phyloP scores from a whole-genome alignment of 164 flowering plant genomes.

The Sedum album region DNA sequence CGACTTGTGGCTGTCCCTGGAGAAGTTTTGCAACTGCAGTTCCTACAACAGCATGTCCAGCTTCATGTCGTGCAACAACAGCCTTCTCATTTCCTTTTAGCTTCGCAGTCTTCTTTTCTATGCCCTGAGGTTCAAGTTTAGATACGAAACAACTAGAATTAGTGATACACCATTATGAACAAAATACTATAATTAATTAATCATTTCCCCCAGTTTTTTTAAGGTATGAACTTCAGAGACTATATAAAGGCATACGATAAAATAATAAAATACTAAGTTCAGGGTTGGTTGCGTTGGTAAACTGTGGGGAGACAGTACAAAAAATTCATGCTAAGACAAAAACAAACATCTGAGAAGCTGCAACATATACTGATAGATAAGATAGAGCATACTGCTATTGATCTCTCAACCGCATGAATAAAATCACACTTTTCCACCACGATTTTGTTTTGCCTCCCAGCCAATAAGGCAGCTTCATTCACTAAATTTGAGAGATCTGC shows the following conservation, averaged over 20 bases:
- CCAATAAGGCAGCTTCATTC: constrained; percentile 97
- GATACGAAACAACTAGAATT: background rate
- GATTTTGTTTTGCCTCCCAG: constrained; percentile 73
- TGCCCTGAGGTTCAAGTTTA: constrained; percentile 47
- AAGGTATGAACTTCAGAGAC: background rate
- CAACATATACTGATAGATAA: background rate
- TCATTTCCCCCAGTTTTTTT: too few relatives aligned
- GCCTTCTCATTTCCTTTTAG: constrained; percentile 87
- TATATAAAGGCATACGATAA: background rate
- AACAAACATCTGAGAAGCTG: background rate
- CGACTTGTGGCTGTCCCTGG: constrained; percentile 87
- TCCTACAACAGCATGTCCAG: constrained; percentile 98
- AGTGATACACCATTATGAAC: too few relatives aligned
- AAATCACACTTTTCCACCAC: constrained; percentile 85
- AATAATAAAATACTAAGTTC: background rate
- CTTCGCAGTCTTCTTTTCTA: constrained; percentile 87
- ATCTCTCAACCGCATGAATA: constrained; percentile 91
- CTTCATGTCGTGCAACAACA: constrained; percentile 99
- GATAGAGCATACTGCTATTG: constrained; percentile 67
- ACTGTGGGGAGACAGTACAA: background rate
- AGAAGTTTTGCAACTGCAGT: constrained; percentile 94
- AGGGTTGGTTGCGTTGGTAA: background rate
- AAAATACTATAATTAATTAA: too few relatives aligned
- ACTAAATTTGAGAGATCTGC: constrained; percentile 98
- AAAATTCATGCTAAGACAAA: background rate